These are phyloP conservation scores for Jamesozyma piceae DNA, from an alignment of 805 yeast genomes.

Conservation along the genomic window DNA sequence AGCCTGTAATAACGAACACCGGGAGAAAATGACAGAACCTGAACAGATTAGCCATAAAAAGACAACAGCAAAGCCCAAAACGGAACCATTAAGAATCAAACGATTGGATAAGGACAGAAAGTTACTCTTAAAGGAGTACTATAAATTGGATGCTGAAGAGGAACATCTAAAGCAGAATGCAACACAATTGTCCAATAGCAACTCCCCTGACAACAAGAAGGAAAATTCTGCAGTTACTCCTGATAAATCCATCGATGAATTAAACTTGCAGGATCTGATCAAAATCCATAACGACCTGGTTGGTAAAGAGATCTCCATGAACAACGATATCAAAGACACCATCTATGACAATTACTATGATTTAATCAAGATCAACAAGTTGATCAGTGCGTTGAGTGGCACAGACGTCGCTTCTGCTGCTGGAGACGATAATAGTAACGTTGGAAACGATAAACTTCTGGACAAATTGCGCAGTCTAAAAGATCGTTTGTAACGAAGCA, in stretches of 20 bases:
- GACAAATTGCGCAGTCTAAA: not conserved
- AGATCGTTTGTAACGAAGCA: not conserved
- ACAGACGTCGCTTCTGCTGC: no score
- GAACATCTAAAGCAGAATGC: no score
- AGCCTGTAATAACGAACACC: no score
- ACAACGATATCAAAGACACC: constrained; percentile 51
- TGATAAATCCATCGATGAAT: constrained; percentile 3
- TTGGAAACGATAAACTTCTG: not conserved
- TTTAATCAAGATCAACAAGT: constrained; percentile 54
- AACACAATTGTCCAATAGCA: not conserved
- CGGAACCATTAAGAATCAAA: constrained; percentile 8
- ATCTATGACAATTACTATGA: constrained; percentile 72
- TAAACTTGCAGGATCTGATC: constrained; percentile 18
- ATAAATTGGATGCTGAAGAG: constrained; percentile 10
- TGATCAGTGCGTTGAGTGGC: constrained; percentile 14
- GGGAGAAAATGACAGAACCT: constrained; percentile 4
- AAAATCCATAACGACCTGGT: constrained; percentile 22
- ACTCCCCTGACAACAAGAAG: not conserved
- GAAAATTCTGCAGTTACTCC: not conserved
- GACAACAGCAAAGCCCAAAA: constrained; percentile 4
- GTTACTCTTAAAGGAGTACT: constrained; percentile 20
- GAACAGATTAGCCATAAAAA: constrained; percentile 28
- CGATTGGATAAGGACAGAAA: constrained; percentile 19
- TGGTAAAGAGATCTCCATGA: constrained; percentile 24
- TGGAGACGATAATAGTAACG: constrained; percentile 15